A percentile compares a stretch with the other conserved stretches of the same genome.
phyloP scores from a whole-genome alignment of 345 rosid species.

The Mallotus nudiflorus region DNA sequence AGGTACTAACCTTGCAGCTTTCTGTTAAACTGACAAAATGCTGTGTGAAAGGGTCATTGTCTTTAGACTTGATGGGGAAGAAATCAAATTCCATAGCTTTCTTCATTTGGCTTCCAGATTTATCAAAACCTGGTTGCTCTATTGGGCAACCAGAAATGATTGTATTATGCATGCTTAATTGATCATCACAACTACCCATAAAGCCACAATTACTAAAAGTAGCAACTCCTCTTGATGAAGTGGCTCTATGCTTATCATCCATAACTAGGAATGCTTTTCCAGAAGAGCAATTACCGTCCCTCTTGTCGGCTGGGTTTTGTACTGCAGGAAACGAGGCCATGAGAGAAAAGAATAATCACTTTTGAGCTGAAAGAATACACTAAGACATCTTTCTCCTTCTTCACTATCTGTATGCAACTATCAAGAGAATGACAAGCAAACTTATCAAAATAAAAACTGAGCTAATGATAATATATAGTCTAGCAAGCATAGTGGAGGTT shows the following conservation, averaged over 20 bases:
- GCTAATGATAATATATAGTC: too few species aligned
- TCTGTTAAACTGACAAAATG: slow-evolving; percentile 56
- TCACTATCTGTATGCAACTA: not conserved
- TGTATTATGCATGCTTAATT: slow-evolving; percentile 10
- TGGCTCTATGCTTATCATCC: slow-evolving; percentile 9
- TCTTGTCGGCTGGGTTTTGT: slow-evolving; percentile 10
- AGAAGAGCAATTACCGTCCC: slow-evolving; percentile 13
- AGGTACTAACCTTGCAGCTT: slow-evolving; percentile 41
- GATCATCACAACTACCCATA: not conserved
- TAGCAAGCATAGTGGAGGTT: too few species aligned
- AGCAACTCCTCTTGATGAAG: slow-evolving; percentile 11
- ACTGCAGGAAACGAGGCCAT: slow-evolving; percentile 24
- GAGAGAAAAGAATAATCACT: not conserved
- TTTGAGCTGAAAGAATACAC: not conserved
- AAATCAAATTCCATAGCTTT: slow-evolving; percentile 25
- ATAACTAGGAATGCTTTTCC: slow-evolving; percentile 4
- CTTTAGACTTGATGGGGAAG: slow-evolving; percentile 29
- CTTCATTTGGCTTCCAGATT: slow-evolving; percentile 31
- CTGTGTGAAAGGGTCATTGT: slow-evolving; percentile 48
- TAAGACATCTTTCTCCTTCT: too few species aligned
- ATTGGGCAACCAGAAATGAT: slow-evolving; percentile 16
- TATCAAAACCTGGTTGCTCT: slow-evolving; percentile 23
- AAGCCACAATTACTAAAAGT: not conserved
- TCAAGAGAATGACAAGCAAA: not conserved
- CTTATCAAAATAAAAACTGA: not conserved